Percentiles rank a stretch among this genome's conserved stretches.
These are phyloP conservation scores for Carpinus viminea DNA, from an alignment of 306 rosid genomes.

Conservation along the genomic window DNA sequence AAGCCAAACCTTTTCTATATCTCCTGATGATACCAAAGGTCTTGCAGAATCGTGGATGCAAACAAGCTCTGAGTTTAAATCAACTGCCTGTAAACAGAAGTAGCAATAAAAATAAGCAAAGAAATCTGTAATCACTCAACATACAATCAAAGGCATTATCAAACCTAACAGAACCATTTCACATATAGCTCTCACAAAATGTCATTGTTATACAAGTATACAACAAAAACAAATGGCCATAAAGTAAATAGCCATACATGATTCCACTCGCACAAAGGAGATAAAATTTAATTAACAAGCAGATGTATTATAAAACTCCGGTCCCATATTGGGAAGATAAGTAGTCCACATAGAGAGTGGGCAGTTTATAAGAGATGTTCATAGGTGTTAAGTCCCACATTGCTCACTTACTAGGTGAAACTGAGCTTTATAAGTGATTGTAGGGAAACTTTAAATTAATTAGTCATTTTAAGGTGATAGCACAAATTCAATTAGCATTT, in stretches of 20 bases:
- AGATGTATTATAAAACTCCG: background rate
- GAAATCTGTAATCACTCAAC: constrained; percentile 6
- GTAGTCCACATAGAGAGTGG: too few species aligned
- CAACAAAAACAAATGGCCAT: background rate
- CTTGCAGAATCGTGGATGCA: constrained; percentile 98
- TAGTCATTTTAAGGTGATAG: too few species aligned
- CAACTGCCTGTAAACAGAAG: constrained; percentile 63
- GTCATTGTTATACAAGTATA: background rate
- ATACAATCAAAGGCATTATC: background rate
- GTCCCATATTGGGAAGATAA: too few species aligned
- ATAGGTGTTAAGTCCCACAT: too few species aligned
- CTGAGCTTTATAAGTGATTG: too few species aligned
- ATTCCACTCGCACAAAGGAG: background rate
- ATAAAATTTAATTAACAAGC: background rate
- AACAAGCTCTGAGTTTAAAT: constrained; percentile 76
- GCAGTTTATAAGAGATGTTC: too few species aligned
- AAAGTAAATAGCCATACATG: background rate
- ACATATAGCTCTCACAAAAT: background rate
- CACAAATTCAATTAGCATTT: too few species aligned
- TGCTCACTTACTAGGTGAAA: too few species aligned
- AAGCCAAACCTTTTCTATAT: constrained; percentile 65
- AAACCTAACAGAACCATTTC: background rate
- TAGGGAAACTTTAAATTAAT: too few species aligned
- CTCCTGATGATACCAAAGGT: constrained; percentile 63
- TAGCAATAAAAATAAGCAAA: constrained; percentile 20